A percentile compares a stretch with the other conserved stretches of the same genome.
phyloP scores from a whole-genome alignment of 768 basidiomycete genomes.

The Chalciporus chontae region DNA sequence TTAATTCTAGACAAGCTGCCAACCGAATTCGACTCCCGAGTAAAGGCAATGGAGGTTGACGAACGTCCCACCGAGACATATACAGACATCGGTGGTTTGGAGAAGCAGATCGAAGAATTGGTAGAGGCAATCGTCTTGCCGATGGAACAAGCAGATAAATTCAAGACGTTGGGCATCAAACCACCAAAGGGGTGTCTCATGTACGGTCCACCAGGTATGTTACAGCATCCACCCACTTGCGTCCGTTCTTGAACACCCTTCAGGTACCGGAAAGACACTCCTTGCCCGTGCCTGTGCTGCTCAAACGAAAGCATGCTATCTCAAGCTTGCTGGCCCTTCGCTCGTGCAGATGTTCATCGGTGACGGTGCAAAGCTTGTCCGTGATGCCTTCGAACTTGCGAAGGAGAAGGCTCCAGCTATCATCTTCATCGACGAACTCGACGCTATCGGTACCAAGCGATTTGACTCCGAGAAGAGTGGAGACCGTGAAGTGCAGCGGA shows the following conservation, averaged over 20 bases:
- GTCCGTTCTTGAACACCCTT: constrained; percentile 1
- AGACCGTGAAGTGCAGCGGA: constrained; percentile 98
- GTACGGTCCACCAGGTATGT: constrained; percentile 94
- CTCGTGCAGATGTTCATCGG: constrained; percentile 99
- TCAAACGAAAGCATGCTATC: constrained; percentile 95
- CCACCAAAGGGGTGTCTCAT: constrained; percentile 98
- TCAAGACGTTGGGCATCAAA: constrained; percentile 96
- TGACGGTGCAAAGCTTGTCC: constrained; percentile 97
- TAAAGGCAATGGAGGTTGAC: constrained; percentile 99
- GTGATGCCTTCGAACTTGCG: constrained; percentile 96
- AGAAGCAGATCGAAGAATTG: constrained; percentile 98
- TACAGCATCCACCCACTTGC: not conserved
- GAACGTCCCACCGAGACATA: constrained; percentile 97
- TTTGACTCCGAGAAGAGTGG: constrained; percentile 99
- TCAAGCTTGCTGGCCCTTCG: constrained; percentile 96
- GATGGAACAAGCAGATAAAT: constrained; percentile 98
- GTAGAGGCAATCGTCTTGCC: constrained; percentile 98
- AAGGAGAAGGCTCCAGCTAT: constrained; percentile 99
- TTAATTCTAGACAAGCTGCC: constrained; percentile 94
- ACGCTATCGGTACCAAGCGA: constrained; percentile 98
- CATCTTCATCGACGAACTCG: constrained; percentile 97
- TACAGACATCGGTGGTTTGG: constrained; percentile 95
- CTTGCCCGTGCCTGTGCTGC: constrained; percentile 97
- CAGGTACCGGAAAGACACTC: constrained; percentile 95
- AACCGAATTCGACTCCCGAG: constrained; percentile 95